Evolutionary conservation across 495 filamentous ascomycete species (phyloP), one percentile per base, ranked within the genome.

Genomic region (Aspergillus baeticus): DNA sequence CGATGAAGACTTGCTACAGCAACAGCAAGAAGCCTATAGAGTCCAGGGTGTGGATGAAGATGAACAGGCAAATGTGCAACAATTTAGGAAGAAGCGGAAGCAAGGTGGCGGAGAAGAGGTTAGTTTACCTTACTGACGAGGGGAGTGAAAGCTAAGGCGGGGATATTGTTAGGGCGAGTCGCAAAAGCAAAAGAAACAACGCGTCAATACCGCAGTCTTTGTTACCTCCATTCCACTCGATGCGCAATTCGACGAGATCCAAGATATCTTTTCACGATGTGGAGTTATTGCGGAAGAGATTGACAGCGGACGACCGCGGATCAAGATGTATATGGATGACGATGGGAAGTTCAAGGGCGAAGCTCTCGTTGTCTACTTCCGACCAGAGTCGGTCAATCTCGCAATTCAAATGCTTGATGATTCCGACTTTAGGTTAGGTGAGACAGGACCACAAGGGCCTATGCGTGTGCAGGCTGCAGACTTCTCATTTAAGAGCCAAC

Each of bases 201-300:
- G 86, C 51, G 82, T 91, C 54, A 98, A 98, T 66, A 93, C 87
- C 2, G 95, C 94, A 18, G 79, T 99, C 46, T 99, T 89, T 69
- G 85, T 98, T 36, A 95, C 90, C 3, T 87, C 84, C 11, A 82
- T 99, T 4, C 95, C 95, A 1, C 71, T 77, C 15, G 89, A 98
- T 63, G 86, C 80, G 17, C 85, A 85, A 0, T 76, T 86, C 18
- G 85, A 92, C 7, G 95, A 99, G 69, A 84, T 98, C 20, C 78
- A 83, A 54, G 79, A 89, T 11, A 79, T 88, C 22, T 99, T 99
- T 77, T 90, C 87, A 45, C 83, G 85, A 58, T 96, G 84, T 69
- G 95, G 95, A 44, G 87, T 98, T 60, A 96, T 98, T 59, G 92
- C 93, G 42, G 90, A 96, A 72, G 89, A 93, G 69, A 91, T 94